Percentiles rank a stretch among this genome's conserved stretches.
Conservation (phyloP, 805 yeast genomes). For the Candida corydali region DNA sequence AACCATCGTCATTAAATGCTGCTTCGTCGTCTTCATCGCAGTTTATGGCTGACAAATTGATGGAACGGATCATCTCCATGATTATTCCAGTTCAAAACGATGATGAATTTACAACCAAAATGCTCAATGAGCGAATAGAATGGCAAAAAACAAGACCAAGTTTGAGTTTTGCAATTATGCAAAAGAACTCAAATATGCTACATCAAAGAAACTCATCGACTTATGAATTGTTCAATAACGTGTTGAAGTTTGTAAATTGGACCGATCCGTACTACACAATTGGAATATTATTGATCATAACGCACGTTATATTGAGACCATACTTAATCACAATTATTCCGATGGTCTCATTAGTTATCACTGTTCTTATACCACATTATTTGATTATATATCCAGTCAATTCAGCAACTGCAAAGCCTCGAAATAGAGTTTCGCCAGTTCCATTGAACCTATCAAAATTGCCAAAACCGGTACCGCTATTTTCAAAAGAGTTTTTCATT, state of each 20-base stretch:
- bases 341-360: constrained; percentile 46
- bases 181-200: constrained; percentile 59
- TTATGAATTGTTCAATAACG: constrained; percentile 56
- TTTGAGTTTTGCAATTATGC: constrained; percentile 64
- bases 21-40: constrained; percentile 4
- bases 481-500: constrained; percentile 70
- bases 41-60: constrained; percentile 59
- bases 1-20: neutral
- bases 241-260: constrained; percentile 61
- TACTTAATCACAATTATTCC: constrained; percentile 52
- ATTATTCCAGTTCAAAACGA: constrained; percentile 58
- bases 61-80: constrained; percentile 68
- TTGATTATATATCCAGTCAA: constrained; percentile 53
- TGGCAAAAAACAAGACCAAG: constrained; percentile 64
- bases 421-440: constrained; percentile 44
- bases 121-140: constrained; percentile 50
- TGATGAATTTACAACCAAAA: constrained; percentile 37
- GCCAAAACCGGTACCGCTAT: constrained; percentile 73
- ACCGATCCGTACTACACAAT: constrained; percentile 56
- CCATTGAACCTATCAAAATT: constrained; percentile 44
- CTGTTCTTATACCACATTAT: constrained; percentile 67
- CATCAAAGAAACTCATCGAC: constrained; percentile 60
- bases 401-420: no score
- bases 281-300: constrained; percentile 46
- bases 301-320: constrained; percentile 61